Evolutionary conservation across 2,329 filamentous ascomycete genomes (phyloP).

Genomic region (Metarhizium album): DNA sequence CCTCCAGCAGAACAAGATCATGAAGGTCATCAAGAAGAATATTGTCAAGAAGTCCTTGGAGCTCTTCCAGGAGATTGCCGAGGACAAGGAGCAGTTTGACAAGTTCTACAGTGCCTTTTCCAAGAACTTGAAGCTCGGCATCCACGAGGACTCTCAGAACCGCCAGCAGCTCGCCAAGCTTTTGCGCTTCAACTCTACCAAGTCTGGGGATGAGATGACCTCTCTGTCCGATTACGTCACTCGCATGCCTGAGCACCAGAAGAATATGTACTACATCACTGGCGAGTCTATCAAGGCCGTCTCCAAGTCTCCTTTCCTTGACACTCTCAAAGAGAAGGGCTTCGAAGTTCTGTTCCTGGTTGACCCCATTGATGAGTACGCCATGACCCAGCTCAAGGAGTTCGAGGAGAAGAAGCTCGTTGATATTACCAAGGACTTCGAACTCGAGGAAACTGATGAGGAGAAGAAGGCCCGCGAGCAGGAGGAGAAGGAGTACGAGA

Average conservation of each 20-base stretch:
- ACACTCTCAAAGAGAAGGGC: conserved; percentile 96
- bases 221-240: conserved; percentile 96
- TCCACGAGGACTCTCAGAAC: conserved; percentile 99
- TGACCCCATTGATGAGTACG: conserved; percentile 98
- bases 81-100: conserved; percentile 99
- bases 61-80: conserved; percentile 97
- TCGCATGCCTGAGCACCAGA: conserved; percentile 99
- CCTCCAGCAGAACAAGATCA: conserved; percentile 99
- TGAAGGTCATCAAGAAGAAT: conserved; percentile 99
- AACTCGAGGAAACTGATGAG: conserved; percentile 98
- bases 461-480: conserved; percentile 94
- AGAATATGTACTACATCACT: conserved; percentile 99
- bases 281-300: conserved; percentile 99
- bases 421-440: conserved; percentile 99
- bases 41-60: conserved; percentile 99
- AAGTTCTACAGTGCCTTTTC: conserved; percentile 99
- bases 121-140: conserved; percentile 99
- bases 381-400: conserved; percentile 99
- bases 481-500: conserved; percentile 97
- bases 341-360: conserved; percentile 99
- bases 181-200: conserved; percentile 97
- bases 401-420: conserved; percentile 99
- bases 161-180: conserved; percentile 88
- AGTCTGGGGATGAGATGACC: conserved; percentile 91
- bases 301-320: conserved; percentile 95